These are phyloP conservation scores for Thamnidium elegans DNA, from an alignment of 192 early-diverging fungal species.

Conservation along the genomic window DNA sequence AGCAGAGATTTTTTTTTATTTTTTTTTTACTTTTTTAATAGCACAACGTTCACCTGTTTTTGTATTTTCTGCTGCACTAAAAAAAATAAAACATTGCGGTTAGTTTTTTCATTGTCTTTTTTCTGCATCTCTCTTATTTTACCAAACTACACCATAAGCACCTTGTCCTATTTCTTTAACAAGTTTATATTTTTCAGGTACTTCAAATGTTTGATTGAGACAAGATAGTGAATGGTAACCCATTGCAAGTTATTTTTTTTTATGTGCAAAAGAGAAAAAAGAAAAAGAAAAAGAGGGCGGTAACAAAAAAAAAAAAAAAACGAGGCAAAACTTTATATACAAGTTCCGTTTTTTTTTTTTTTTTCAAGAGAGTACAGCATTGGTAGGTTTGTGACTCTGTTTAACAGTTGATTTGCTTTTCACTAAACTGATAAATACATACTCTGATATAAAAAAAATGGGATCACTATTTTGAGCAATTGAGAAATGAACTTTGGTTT, in stretches of 20 bases:
- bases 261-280: background rate
- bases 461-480: no score
- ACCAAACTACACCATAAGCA: slow-evolving; percentile 89
- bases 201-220: slow-evolving; percentile 40
- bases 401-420: no score
- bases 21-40: slow-evolving; percentile 66
- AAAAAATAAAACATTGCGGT: background rate
- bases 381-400: no score
- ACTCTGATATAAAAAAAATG: no score
- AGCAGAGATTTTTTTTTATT: background rate
- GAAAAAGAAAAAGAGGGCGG: background rate
- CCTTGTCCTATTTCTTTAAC: slow-evolving; percentile 83
- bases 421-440: no score
- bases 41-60: slow-evolving; percentile 83
- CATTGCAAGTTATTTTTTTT: background rate
- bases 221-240: slow-evolving; percentile 37
- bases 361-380: no score
- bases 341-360: no score
- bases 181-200: slow-evolving; percentile 58
- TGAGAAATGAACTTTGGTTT: no score
- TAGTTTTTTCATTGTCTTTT: background rate
- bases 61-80: slow-evolving; percentile 79
- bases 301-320: background rate
- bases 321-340: no score
- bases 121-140: slow-evolving; percentile 5